A percentile compares a stretch with the other conserved stretches of the same genome.
phyloP scores from a whole-genome alignment of 140 eudicot species.

The Flaveria floridana region DNA sequence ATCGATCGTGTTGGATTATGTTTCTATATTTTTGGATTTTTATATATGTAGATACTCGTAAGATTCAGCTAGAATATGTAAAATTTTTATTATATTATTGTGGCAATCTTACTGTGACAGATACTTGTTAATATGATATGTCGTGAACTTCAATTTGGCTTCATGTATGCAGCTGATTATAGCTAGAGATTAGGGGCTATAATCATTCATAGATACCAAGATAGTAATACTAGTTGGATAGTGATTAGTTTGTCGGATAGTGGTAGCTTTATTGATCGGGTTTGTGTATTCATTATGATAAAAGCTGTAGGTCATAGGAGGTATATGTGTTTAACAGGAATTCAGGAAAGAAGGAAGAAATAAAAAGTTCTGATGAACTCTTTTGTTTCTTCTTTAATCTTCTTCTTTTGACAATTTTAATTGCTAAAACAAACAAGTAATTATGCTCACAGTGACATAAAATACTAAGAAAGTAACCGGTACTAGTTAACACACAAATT shows the following conservation, averaged over 20 bases:
- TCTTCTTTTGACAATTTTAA: background rate
- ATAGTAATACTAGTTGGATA: background rate
- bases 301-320: background rate
- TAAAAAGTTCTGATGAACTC: background rate
- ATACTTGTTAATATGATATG: background rate
- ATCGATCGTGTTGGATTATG: background rate
- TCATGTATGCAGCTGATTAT: background rate
- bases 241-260: background rate
- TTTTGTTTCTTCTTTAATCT: background rate
- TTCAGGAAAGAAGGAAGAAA: background rate
- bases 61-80: background rate
- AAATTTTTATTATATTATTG: too few relatives aligned
- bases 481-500: background rate
- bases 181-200: background rate
- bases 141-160: background rate
- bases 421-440: background rate
- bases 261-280: background rate
- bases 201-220: constrained; percentile 7
- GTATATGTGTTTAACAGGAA: background rate
- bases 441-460: background rate
- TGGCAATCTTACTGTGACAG: background rate
- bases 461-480: background rate
- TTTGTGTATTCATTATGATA: background rate
- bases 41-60: background rate
- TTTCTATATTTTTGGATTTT: background rate